phyloP scores from a whole-genome alignment of 2,329 filamentous ascomycete genomes.

The Cordyceps cicadae region DNA sequence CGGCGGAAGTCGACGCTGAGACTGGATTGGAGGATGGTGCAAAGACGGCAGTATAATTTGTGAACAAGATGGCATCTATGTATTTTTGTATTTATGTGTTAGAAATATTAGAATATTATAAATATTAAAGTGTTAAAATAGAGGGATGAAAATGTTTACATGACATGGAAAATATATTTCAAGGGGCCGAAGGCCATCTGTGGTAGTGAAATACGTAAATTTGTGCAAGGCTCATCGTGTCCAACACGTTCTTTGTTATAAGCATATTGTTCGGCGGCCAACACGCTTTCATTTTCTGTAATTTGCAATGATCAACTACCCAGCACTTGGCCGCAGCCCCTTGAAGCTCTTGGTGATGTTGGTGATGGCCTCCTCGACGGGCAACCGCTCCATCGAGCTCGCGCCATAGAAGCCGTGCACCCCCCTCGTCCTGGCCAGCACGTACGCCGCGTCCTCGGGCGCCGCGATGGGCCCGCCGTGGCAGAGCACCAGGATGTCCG shows the following conservation, averaged over 20 bases:
- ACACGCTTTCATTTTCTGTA: neutral
- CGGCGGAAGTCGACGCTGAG: slow-evolving; percentile 4
- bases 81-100: too few relatives aligned
- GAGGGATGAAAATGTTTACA: too few relatives aligned
- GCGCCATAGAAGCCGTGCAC: slow-evolving; percentile 67
- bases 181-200: too few relatives aligned
- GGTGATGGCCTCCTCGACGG: slow-evolving; percentile 58
- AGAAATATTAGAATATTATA: too few relatives aligned
- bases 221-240: neutral
- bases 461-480: slow-evolving; percentile 62
- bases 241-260: neutral
- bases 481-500: slow-evolving; percentile 58
- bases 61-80: neutral
- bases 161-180: neutral
- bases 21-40: neutral
- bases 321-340: neutral
- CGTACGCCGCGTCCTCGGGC: slow-evolving; percentile 54
- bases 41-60: neutral
- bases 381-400: slow-evolving; percentile 60
- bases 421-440: slow-evolving; percentile 50
- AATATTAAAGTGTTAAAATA: too few relatives aligned
- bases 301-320: too few relatives aligned
- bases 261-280: neutral
- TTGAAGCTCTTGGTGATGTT: slow-evolving; percentile 26
- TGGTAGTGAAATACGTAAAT: neutral